phyloP scores from a whole-genome alignment of 352 stramenopile genomes.

The Pythium chondricola region DNA sequence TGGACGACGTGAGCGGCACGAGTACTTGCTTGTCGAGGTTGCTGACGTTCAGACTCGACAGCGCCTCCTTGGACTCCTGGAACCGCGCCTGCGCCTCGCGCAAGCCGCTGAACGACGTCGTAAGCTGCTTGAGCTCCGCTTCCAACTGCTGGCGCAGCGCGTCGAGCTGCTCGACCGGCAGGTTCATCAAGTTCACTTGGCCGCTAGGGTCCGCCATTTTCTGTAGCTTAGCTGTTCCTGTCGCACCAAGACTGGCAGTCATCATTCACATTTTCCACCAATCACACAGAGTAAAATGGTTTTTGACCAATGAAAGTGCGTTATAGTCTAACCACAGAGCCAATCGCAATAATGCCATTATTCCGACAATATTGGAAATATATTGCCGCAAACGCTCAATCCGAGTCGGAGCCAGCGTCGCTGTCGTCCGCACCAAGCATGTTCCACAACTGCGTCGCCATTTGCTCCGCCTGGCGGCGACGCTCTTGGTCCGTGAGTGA shows the following conservation, averaged over 20 bases:
- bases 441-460: slow-evolving; percentile 75
- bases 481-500: slow-evolving; percentile 52
- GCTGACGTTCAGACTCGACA: slow-evolving; percentile 41
- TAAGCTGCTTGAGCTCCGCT: slow-evolving; percentile 77
- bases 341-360: too few relatives aligned
- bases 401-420: slow-evolving; percentile 6
- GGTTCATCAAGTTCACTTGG: slow-evolving; percentile 71
- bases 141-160: slow-evolving; percentile 87
- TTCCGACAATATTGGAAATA: too few relatives aligned
- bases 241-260: too few relatives aligned
- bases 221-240: not conserved
- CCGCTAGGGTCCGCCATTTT: slow-evolving; percentile 32
- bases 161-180: slow-evolving; percentile 92
- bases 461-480: slow-evolving; percentile 56
- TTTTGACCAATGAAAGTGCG: too few relatives aligned
- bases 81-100: slow-evolving; percentile 77
- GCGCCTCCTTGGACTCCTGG: slow-evolving; percentile 70
- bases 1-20: slow-evolving; percentile 92
- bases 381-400: too few relatives aligned
- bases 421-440: slow-evolving; percentile 41
- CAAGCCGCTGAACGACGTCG: slow-evolving; percentile 56
- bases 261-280: too few relatives aligned
- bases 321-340: too few relatives aligned
- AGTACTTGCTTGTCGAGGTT: slow-evolving; percentile 85
- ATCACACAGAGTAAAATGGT: too few relatives aligned